Evolutionary conservation across 441 rosid genomes (phyloP), one percentile per base, ranked within the genome.

Genomic region (Gossypium davidsonii): DNA sequence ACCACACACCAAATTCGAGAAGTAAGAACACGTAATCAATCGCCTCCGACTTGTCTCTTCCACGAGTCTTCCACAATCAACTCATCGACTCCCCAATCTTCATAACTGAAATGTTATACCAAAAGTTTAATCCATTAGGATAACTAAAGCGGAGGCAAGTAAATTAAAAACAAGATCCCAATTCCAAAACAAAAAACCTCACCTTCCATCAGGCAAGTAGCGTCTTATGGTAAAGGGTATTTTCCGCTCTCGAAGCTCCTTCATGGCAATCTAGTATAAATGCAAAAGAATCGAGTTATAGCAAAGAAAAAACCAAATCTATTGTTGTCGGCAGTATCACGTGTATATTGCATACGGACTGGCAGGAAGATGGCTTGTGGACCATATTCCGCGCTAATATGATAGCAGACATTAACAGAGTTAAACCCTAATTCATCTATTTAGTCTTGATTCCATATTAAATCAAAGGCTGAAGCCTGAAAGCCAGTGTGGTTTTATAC

Each of bases 21-120:
- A 46, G 37, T 65, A 37, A 18, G 51, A 23, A 21, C 53, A 44
- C 20, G 9, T 21, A 25, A 60, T 82, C 81, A 89, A 75, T 88
- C 92, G 18, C 98, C 97, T 44, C 97, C 97, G 2, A 92, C 97
- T 78, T 94, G 98, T 76, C 97, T 87, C 86, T 92, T 92, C 97
- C 97, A 94, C 0, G 96, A 91, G 81, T 92, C 98, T 75, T 94
- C 97, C 57, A 90, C 97, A 7, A 94, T 90, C 82, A 94, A 73
- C 68, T 94, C 97, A 77, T 92, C 94, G 3, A 89, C 98, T 70
- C 94, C 95, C 97, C 96, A 94, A 44, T 92, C 96, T 76, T 92
- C 97, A 5, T 83, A 92, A 84, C 97, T 92, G 82, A 65, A 66
- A 71, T 6, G 49, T 15, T 3, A 71, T 1, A 46, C 10, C 59